Percentiles rank a stretch among this genome's conserved stretches.
Conservation (phyloP, 495 filamentous ascomycete species). For the Astrothelium macrocarpum region DNA sequence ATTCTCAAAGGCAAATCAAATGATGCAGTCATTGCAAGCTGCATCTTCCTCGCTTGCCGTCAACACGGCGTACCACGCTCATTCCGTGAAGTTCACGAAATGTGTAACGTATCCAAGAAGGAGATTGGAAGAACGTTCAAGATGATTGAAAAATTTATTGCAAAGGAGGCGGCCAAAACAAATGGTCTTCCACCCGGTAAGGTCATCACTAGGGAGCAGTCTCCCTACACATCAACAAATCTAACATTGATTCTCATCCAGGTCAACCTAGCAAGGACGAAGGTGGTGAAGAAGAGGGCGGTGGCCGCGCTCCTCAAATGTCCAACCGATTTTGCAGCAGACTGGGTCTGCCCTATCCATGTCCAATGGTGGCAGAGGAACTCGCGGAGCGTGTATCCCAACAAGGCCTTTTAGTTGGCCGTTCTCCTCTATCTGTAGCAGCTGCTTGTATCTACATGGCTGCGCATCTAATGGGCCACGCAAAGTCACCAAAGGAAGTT, state of each 20-base stretch:
- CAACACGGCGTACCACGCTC: constrained; percentile 78
- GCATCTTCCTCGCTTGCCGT: constrained; percentile 94
- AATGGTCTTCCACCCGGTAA: constrained; percentile 31
- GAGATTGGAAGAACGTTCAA: constrained; percentile 97
- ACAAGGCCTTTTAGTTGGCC: constrained; percentile 72
- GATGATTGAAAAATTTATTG: constrained; percentile 74
- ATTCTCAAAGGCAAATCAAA: constrained; percentile 91
- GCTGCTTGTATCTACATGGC: constrained; percentile 95
- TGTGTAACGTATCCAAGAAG: constrained; percentile 92
- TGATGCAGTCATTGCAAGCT: constrained; percentile 87
- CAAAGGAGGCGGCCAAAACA: constrained; percentile 39
- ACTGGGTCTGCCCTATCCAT: constrained; percentile 56
- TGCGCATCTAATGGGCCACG: constrained; percentile 67
- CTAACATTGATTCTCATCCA: background rate
- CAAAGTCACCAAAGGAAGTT: constrained; percentile 78
- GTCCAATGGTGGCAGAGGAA: constrained; percentile 60
- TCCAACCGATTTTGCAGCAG: constrained; percentile 82
- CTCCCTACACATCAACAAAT: background rate
- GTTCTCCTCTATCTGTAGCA: constrained; percentile 87
- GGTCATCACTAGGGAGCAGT: too few species aligned
- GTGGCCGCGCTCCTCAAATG: constrained; percentile 43
- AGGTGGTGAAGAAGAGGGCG: background rate
- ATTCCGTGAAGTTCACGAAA: constrained; percentile 81
- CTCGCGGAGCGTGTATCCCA: constrained; percentile 64
- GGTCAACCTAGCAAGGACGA: background rate